phyloP scores from a whole-genome alignment of 2,329 filamentous ascomycete genomes.

The Nannizziopsis arthrosporioides region DNA sequence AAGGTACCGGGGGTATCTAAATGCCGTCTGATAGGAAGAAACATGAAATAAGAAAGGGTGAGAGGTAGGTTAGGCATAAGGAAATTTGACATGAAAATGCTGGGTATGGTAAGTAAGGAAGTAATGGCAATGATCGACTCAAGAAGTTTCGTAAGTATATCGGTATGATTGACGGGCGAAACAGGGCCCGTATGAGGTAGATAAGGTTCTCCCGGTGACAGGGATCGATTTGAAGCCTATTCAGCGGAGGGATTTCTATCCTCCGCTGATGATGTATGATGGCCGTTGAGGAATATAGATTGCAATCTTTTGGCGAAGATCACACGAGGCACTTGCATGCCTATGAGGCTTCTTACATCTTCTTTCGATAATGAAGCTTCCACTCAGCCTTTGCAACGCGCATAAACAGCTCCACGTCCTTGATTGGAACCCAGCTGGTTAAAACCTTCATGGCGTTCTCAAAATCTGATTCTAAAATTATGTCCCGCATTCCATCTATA shows the following conservation, averaged over 20 bases:
- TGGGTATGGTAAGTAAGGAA: background rate
- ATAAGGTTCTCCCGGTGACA: too few species aligned
- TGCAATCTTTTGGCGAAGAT: background rate
- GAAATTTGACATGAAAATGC: background rate
- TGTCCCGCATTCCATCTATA: slow-evolving; percentile 79
- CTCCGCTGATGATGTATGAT: too few species aligned
- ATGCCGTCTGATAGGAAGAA: background rate
- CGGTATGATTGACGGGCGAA: too few species aligned
- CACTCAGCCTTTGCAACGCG: slow-evolving; percentile 78
- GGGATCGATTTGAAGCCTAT: too few species aligned
- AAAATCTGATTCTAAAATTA: slow-evolving; percentile 85
- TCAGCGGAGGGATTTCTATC: too few species aligned
- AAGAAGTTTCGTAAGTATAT: too few species aligned
- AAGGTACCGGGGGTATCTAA: background rate
- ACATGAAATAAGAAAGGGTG: background rate
- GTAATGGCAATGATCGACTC: too few species aligned
- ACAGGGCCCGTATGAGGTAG: too few species aligned
- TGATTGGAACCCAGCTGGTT: slow-evolving; percentile 85
- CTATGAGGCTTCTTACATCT: slow-evolving; percentile 5
- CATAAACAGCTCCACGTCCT: slow-evolving; percentile 90
- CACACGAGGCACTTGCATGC: background rate
- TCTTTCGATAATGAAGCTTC: slow-evolving; percentile 52
- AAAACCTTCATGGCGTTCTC: slow-evolving; percentile 97
- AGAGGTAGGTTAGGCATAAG: background rate
- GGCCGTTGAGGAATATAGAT: background rate